Evolutionary conservation across 768 basidiomycete species (phyloP), one percentile per base, ranked within the genome.

Genomic region (Goffeauzyma gilvescens): DNA sequence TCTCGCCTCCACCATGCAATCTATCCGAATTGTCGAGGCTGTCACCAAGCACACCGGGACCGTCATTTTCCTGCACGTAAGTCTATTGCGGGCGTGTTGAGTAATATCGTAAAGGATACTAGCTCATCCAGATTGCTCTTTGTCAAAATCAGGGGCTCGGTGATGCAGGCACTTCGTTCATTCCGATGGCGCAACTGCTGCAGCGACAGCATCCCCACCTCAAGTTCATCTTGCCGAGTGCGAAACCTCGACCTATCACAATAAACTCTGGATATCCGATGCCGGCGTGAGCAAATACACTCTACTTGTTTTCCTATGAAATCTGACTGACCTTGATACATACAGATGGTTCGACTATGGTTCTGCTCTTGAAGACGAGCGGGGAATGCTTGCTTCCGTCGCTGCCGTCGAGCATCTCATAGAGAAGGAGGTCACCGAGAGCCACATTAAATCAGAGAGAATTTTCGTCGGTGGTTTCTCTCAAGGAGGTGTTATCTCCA

Each of bases 381-480:
- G 51, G 10, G 82, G 81, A 32, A 80, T 93, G 74, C 68, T 79
- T 24, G 59, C 72, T 23, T 75, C 79, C 24, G 71, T 73, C 6
- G 64, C 68, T 22, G 61, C 69, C 21, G 68, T 90, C 52, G 76
- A 76, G 53, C 64, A 71, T 45, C 66, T 89, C 50, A 76, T 96
- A 55, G 68, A 73, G 10, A 68, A 70, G 2, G 87, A 95, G 63
- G 68, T 87, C 15, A 74, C 76, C 36, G 68, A 70, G 6, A 21
- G 27, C 10, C 81, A 81, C 25, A 74, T 79, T 40, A 70, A 75
- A 7, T 65, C 78, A 20, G 68, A 70, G 42, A 73, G 79, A 38
- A 79, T 90, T 53, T 71, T 90, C 24, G 63, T 95, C 18, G 85
- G 83, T 26, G 87, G 87, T 8, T 90, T 89, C 66, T 79, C 76